These are phyloP conservation scores for Nakaseomyces bracarensis DNA, from an alignment of 1,139 yeast species.

Conservation along the genomic window DNA sequence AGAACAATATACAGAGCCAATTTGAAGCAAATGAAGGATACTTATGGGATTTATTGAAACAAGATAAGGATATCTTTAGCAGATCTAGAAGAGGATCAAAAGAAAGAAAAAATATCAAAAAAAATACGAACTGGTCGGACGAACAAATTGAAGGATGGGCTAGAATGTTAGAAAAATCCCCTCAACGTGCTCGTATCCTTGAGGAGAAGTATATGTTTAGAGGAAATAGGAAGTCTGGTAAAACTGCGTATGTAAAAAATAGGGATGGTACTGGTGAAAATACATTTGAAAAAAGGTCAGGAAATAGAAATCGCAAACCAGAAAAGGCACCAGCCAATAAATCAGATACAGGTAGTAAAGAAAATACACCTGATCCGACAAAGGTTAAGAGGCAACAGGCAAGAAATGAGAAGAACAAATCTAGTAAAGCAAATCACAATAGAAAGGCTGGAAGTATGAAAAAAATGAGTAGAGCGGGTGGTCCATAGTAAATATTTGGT, in stretches of 20 bases:
- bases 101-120: conserved; percentile 45
- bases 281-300: not conserved
- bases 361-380: conserved; percentile 8
- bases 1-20: conserved; percentile 19
- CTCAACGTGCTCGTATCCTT: conserved; percentile 48
- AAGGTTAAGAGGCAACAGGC: conserved; percentile 34
- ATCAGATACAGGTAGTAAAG: conserved; percentile 7
- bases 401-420: conserved; percentile 48
- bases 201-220: conserved; percentile 55
- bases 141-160: conserved; percentile 95
- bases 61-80: conserved; percentile 45
- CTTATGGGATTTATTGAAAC: conserved; percentile 51
- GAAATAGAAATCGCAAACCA: conserved; percentile 14
- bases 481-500: not conserved
- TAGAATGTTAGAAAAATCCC: conserved; percentile 59
- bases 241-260: conserved; percentile 26
- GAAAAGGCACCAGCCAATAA: conserved; percentile 11
- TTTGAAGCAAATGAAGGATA: conserved; percentile 40
- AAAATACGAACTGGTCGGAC: conserved; percentile 61
- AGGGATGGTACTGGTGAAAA: conserved; percentile 11
- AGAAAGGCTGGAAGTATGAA: conserved; percentile 54
- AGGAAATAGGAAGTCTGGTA: conserved; percentile 32
- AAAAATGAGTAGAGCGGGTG: conserved; percentile 36
- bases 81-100: conserved; percentile 45
- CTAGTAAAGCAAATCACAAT: conserved; percentile 53